Evolutionary conservation across 2,329 filamentous ascomycete genomes (phyloP).

Genomic region (Aspergillus vadensis): DNA sequence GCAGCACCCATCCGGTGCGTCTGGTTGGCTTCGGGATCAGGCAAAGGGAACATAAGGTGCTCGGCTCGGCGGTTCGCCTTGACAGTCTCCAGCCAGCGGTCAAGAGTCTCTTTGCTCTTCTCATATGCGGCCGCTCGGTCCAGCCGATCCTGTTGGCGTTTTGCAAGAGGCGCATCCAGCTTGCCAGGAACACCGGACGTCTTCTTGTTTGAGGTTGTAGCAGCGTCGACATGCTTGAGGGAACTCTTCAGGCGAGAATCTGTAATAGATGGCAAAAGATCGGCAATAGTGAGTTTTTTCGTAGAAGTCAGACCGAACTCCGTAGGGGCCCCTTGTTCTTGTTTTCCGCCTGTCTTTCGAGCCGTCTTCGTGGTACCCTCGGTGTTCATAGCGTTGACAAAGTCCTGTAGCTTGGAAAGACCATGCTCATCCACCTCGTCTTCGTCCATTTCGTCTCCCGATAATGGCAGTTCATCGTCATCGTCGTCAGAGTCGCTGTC

Average conservation of each 20-base stretch:
- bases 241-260: conserved; percentile 77
- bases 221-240: conserved; percentile 66
- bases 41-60: conserved; percentile 82
- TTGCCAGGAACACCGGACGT: conserved; percentile 63
- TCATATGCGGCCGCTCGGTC: conserved; percentile 82
- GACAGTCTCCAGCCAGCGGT: conserved; percentile 92
- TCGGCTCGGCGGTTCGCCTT: conserved; percentile 91
- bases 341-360: conserved; percentile 49
- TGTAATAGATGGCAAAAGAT: conserved; percentile 71
- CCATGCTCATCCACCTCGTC: conserved; percentile 41
- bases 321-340: conserved; percentile 64
- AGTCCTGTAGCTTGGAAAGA: conserved; percentile 65
- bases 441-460: conserved; percentile 32
- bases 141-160: conserved; percentile 81
- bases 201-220: conserved; percentile 45
- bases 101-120: conserved; percentile 87
- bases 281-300: conserved; percentile 71
- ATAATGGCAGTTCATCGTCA: conserved; percentile 40
- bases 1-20: conserved; percentile 59
- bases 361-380: conserved; percentile 38
- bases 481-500: conserved; percentile 39
- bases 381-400: conserved; percentile 66
- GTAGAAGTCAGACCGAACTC: conserved; percentile 61
- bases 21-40: conserved; percentile 65
- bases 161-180: conserved; percentile 78